Percentiles rank a stretch among this genome's conserved stretches.
Evolutionary conservation across 208 protist species (phyloP).

Genomic region (Trypanosoma congolense): DNA sequence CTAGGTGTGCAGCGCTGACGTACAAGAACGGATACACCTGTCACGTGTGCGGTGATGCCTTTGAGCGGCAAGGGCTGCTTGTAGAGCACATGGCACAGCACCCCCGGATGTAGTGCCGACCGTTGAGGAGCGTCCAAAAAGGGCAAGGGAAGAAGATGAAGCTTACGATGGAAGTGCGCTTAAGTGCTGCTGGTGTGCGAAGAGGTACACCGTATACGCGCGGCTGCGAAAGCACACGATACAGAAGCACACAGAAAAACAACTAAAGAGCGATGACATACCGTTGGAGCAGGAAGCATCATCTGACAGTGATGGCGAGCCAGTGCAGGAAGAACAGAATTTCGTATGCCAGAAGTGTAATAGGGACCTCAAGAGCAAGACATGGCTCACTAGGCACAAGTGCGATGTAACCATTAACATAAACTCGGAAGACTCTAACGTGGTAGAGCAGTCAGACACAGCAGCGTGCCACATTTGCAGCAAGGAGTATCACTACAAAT

Average conservation of each 20-base stretch:
- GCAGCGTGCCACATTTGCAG: background rate
- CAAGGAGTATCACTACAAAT: slow-evolving; percentile 5
- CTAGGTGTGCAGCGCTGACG: background rate
- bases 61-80: slow-evolving; percentile 3
- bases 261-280: background rate
- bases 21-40: slow-evolving; percentile 1
- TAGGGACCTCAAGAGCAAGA: background rate
- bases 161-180: background rate
- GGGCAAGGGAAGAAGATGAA: background rate
- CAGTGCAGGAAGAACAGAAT: background rate
- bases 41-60: slow-evolving; percentile 8
- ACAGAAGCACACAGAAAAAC: background rate
- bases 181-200: background rate
- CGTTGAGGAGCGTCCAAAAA: no score
- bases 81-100: background rate
- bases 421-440: slow-evolving; percentile 3
- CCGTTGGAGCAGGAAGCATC: background rate
- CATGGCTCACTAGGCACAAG: slow-evolving; percentile 3
- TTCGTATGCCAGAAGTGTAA: background rate
- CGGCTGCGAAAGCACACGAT: slow-evolving; percentile 1
- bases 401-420: background rate
- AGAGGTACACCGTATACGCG: slow-evolving; percentile 1
- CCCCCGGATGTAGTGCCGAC: background rate
- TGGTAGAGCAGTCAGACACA: background rate
- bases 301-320: background rate